phyloP scores from a whole-genome alignment of 2,329 filamentous ascomycete species.

The Venturia effusa region DNA sequence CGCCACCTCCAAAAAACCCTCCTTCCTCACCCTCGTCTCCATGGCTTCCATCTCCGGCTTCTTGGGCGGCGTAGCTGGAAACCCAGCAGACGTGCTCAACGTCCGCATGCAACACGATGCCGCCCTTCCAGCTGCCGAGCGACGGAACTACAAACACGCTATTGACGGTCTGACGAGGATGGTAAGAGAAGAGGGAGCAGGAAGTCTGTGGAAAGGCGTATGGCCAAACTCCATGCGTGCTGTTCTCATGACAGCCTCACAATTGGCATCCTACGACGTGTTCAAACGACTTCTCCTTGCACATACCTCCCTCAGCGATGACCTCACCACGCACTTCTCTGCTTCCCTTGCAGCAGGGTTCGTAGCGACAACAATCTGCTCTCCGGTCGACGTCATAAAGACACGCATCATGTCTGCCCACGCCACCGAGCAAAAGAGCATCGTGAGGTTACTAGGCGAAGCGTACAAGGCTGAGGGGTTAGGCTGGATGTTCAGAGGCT shows the following conservation, averaged over 20 bases:
- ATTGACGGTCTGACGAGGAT: constrained; percentile 79
- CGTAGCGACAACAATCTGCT: constrained; percentile 74
- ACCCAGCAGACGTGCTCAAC: constrained; percentile 92
- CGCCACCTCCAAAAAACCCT: constrained; percentile 39
- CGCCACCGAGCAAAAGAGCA: constrained; percentile 36
- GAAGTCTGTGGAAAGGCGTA: constrained; percentile 71
- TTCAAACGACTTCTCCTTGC: constrained; percentile 63
- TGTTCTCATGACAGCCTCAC: constrained; percentile 77
- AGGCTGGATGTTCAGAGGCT: constrained; percentile 80
- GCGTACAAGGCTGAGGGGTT: constrained; percentile 62
- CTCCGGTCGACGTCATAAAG: constrained; percentile 81
- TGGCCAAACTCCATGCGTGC: constrained; percentile 73
- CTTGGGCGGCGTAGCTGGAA: constrained; percentile 79
- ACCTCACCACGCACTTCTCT: constrained; percentile 65
- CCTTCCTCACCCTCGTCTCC: constrained; percentile 65
- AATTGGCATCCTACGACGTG: constrained; percentile 74
- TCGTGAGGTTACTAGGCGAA: constrained; percentile 51
- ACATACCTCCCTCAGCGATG: constrained; percentile 55
- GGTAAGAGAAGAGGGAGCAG: constrained; percentile 70
- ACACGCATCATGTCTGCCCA: constrained; percentile 69
- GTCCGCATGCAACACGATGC: constrained; percentile 96
- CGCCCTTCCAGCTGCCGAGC: constrained; percentile 59
- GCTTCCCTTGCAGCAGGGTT: constrained; percentile 71
- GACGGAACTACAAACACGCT: constrained; percentile 82
- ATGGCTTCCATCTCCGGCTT: constrained; percentile 80